phyloP scores from a whole-genome alignment of 768 basidiomycete genomes.

The Mycena filopes region DNA sequence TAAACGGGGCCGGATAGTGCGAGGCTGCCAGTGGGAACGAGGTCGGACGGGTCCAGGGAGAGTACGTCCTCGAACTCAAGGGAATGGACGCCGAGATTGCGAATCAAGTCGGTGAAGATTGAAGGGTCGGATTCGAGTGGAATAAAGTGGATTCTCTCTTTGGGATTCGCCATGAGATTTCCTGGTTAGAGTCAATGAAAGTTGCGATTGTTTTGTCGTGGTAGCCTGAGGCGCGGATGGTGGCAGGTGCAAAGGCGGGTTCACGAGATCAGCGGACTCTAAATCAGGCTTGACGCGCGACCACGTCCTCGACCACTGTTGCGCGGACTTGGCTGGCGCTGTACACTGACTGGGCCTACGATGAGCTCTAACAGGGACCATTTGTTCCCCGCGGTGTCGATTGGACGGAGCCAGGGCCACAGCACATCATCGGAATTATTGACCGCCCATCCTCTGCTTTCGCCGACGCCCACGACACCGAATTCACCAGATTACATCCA shows the following conservation, averaged over 20 bases:
- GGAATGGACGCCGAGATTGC: slow-evolving; percentile 41
- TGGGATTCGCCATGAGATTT: not conserved
- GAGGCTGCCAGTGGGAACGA: slow-evolving; percentile 36
- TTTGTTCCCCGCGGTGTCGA: slow-evolving; percentile 63
- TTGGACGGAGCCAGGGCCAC: slow-evolving; percentile 61
- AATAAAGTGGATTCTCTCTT: slow-evolving; percentile 42
- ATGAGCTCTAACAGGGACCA: slow-evolving; percentile 36
- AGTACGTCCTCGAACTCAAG: slow-evolving; percentile 48
- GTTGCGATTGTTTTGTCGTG: too few relatives aligned
- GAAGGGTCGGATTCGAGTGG: slow-evolving; percentile 52
- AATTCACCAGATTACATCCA: slow-evolving; percentile 43
- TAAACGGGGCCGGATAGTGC: slow-evolving; percentile 44
- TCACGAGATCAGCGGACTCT: not conserved
- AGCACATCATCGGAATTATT: slow-evolving; percentile 64
- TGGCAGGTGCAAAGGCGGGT: not conserved
- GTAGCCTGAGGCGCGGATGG: too few relatives aligned
- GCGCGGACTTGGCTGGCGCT: not conserved
- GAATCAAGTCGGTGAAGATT: slow-evolving; percentile 48
- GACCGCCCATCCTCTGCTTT: slow-evolving; percentile 74
- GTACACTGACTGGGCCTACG: not conserved
- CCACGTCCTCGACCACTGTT: not conserved
- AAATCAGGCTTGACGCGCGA: not conserved
- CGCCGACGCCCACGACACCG: slow-evolving; percentile 46
- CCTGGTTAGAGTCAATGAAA: too few relatives aligned
- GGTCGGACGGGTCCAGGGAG: slow-evolving; percentile 46